phyloP scores from a whole-genome alignment of 2,329 filamentous ascomycete species.

The Chrysoporthe cubensis region DNA sequence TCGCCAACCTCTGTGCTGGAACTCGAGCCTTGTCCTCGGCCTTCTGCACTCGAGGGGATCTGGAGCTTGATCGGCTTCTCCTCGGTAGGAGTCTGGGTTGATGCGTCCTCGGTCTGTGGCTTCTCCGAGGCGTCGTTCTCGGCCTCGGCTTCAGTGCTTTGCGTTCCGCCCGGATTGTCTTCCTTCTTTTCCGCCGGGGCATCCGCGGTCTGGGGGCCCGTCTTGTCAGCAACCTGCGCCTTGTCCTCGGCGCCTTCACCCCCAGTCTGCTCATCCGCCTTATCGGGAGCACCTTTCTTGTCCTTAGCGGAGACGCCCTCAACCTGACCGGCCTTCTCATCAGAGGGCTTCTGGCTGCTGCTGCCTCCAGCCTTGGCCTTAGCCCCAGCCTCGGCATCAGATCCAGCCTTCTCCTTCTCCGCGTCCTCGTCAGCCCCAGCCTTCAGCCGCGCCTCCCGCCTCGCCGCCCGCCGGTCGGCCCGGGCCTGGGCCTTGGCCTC shows the following conservation, averaged over 20 bases:
- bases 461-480: constrained; percentile 42
- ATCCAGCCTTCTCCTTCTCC: constrained; percentile 32
- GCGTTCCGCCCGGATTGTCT: not conserved
- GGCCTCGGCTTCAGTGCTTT: not conserved
- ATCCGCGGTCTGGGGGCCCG: too few relatives aligned
- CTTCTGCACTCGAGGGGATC: constrained; percentile 28
- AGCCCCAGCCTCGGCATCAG: constrained; percentile 9
- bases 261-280: constrained; percentile 23
- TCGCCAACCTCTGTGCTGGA: constrained; percentile 28
- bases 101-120: constrained; percentile 40
- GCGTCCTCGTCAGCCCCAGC: constrained; percentile 37
- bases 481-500: constrained; percentile 36
- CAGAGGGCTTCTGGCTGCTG: constrained; percentile 12
- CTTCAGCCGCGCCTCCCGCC: constrained; percentile 35
- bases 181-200: not conserved
- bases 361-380: constrained; percentile 16
- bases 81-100: not conserved
- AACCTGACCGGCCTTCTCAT: not conserved
- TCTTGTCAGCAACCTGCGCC: constrained; percentile 14
- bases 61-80: constrained; percentile 44
- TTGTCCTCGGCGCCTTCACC: constrained; percentile 40
- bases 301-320: not conserved
- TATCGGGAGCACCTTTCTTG: constrained; percentile 1
- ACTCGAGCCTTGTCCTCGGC: constrained; percentile 1
- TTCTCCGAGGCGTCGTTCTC: constrained; percentile 24